Conservation (phyloP, 2,329 filamentous ascomycete genomes). For the Setomelanomma holmii region DNA sequence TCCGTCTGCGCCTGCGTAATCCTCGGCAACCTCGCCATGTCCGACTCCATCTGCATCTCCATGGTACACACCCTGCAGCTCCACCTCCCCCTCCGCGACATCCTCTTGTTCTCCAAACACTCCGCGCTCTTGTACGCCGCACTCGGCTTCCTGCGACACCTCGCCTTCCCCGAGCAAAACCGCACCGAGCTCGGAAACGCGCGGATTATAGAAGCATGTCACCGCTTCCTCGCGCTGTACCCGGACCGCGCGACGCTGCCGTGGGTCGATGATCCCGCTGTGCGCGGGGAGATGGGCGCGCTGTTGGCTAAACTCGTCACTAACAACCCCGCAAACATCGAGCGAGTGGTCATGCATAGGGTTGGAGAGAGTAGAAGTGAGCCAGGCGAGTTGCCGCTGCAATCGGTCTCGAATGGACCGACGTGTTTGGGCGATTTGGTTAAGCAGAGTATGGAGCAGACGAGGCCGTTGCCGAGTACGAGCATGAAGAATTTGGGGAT, state of each 20-base stretch:
- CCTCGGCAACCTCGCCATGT: slow-evolving; percentile 49
- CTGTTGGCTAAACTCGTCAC: slow-evolving; percentile 45
- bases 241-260: not conserved
- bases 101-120: slow-evolving; percentile 35
- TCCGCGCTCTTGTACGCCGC: slow-evolving; percentile 45
- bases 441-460: slow-evolving; percentile 38
- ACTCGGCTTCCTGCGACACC: slow-evolving; percentile 47
- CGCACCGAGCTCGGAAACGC: slow-evolving; percentile 37
- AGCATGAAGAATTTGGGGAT: slow-evolving; percentile 49
- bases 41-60: slow-evolving; percentile 41
- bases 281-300: slow-evolving; percentile 44
- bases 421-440: slow-evolving; percentile 22
- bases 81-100: slow-evolving; percentile 36
- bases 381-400: not conserved
- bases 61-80: slow-evolving; percentile 45
- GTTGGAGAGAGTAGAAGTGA: slow-evolving; percentile 13
- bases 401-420: not conserved
- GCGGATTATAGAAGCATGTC: slow-evolving; percentile 40
- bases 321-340: slow-evolving; percentile 40
- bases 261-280: slow-evolving; percentile 32
- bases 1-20: slow-evolving; percentile 46
- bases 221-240: slow-evolving; percentile 30
- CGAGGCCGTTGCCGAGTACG: slow-evolving; percentile 43
- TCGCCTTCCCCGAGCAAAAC: slow-evolving; percentile 45
- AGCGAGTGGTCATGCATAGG: slow-evolving; percentile 34